A percentile compares a stretch with the other conserved stretches of the same genome.
Evolutionary conservation across 1,284 basidiomycete genomes (phyloP).

Genomic region (Apiotrichum laibachii): DNA sequence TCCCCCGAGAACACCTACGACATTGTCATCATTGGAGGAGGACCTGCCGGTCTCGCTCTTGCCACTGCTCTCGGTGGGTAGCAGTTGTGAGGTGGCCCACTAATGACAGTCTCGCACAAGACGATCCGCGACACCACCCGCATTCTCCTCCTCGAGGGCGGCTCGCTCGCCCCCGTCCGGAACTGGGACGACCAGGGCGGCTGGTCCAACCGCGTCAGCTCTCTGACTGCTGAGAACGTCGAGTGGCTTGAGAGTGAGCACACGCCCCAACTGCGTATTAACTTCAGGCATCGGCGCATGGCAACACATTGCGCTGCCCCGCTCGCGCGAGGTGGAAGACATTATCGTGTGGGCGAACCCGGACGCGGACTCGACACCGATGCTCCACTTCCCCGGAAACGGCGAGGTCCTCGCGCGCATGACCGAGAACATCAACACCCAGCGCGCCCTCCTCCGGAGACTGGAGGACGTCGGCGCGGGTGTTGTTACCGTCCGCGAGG

Average conservation of each 20-base stretch:
- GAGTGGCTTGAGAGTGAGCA: slow-evolving; percentile 68
- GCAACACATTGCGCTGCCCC: slow-evolving; percentile 67
- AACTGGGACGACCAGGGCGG: slow-evolving; percentile 63
- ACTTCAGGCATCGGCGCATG: slow-evolving; percentile 76
- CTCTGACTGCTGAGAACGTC: slow-evolving; percentile 79
- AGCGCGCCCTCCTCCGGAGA: slow-evolving; percentile 68
- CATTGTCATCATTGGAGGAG: slow-evolving; percentile 90
- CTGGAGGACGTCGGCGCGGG: slow-evolving; percentile 30
- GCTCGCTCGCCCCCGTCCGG: slow-evolving; percentile 66
- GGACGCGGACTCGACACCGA: slow-evolving; percentile 51
- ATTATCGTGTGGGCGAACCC: slow-evolving; percentile 79
- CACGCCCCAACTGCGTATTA: background rate
- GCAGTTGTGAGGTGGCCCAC: background rate
- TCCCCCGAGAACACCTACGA: slow-evolving; percentile 57
- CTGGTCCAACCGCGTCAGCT: slow-evolving; percentile 86
- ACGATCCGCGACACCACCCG: slow-evolving; percentile 12
- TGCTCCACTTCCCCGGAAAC: slow-evolving; percentile 43
- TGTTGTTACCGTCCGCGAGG: slow-evolving; percentile 40
- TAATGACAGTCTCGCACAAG: slow-evolving; percentile 15
- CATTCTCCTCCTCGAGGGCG: slow-evolving; percentile 74
- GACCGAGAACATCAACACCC: slow-evolving; percentile 87
- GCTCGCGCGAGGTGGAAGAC: slow-evolving; percentile 72
- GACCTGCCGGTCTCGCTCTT: slow-evolving; percentile 85
- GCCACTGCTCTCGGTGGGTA: slow-evolving; percentile 76
- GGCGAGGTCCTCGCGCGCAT: slow-evolving; percentile 65